Conservation (phyloP, 2,329 filamentous ascomycete species). For the Penicillium sp. region DNA sequence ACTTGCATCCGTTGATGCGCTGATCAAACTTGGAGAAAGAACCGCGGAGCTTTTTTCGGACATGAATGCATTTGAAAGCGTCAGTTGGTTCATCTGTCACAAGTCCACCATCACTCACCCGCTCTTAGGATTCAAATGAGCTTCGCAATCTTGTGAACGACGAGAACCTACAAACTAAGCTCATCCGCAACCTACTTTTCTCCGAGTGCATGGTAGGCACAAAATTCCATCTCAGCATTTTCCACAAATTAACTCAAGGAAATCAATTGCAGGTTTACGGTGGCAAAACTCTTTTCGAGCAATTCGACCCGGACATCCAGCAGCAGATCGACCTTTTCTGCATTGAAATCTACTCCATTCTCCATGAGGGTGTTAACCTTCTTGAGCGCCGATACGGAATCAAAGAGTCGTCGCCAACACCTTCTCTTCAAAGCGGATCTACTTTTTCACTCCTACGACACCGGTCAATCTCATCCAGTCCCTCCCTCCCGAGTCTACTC, state of each 20-base stretch:
- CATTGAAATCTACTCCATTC: constrained; percentile 10
- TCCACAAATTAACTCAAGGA: too few relatives aligned
- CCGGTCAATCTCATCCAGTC: too few relatives aligned
- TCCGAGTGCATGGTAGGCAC: constrained; percentile 1
- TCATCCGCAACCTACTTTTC: constrained; percentile 9
- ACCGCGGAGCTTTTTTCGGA: constrained; percentile 6
- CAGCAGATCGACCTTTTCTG: constrained; percentile 11
- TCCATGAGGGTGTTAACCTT: constrained; percentile 5
- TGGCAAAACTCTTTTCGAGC: constrained; percentile 9
- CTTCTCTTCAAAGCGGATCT: not conserved
- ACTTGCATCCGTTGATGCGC: constrained; percentile 2
- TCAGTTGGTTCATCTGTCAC: too few relatives aligned
- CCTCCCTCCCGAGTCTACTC: too few relatives aligned
- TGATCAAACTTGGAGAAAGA: constrained; percentile 9
- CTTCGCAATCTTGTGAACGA: constrained; percentile 10
- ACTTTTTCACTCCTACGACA: too few relatives aligned
- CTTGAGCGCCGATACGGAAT: constrained; percentile 9
- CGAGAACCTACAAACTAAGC: constrained; percentile 10
- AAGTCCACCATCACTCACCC: too few relatives aligned
- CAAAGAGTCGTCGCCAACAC: not conserved
- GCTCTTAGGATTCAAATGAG: constrained; percentile 5
- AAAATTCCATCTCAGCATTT: too few relatives aligned
- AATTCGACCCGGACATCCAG: constrained; percentile 12
- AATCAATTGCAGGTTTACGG: constrained; percentile 4
- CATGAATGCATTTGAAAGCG: constrained; percentile 7